phyloP scores from a whole-genome alignment of 208 protist species.

The Leishmania braziliensis region DNA sequence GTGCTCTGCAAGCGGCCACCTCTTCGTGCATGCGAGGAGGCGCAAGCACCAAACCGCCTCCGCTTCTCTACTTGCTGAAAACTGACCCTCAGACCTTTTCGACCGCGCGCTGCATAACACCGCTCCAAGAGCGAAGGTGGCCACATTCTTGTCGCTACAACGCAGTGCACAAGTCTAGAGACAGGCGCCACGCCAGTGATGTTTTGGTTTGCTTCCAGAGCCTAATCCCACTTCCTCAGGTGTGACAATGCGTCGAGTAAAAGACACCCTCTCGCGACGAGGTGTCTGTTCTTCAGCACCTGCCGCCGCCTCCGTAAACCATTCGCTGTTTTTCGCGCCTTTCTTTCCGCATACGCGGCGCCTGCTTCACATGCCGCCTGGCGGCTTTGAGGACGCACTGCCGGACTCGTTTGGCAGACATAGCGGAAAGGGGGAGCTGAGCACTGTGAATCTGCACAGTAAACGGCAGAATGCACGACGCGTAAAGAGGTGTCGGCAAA shows the following conservation, averaged over 20 bases:
- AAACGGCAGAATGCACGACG: conserved; percentile 21
- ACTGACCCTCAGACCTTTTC: not conserved
- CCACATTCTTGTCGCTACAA: not conserved
- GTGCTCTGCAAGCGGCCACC: not conserved
- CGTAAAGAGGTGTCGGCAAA: conserved; percentile 7
- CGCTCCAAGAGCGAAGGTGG: not conserved
- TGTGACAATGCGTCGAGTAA: not conserved
- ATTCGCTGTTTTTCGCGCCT: not conserved
- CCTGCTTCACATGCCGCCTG: conserved; percentile 47
- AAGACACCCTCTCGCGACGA: not conserved
- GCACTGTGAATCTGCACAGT: conserved; percentile 50
- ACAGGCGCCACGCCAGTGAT: not conserved
- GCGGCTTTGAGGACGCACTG: conserved; percentile 58
- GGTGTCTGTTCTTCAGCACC: not conserved
- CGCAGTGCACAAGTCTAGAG: not conserved
- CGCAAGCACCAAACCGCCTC: not conserved
- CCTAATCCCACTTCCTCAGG: not conserved
- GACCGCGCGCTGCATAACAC: not conserved
- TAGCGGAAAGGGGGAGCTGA: conserved; percentile 48
- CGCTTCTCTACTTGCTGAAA: not conserved
- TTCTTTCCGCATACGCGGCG: conserved; percentile 1
- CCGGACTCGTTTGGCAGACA: conserved; percentile 53
- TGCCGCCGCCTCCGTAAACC: not conserved
- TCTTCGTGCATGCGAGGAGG: not conserved
- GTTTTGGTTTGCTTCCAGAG: not conserved